Evolutionary conservation across 192 early-diverging fungal genomes (phyloP).

Genomic region (Mortierella claussenii): DNA sequence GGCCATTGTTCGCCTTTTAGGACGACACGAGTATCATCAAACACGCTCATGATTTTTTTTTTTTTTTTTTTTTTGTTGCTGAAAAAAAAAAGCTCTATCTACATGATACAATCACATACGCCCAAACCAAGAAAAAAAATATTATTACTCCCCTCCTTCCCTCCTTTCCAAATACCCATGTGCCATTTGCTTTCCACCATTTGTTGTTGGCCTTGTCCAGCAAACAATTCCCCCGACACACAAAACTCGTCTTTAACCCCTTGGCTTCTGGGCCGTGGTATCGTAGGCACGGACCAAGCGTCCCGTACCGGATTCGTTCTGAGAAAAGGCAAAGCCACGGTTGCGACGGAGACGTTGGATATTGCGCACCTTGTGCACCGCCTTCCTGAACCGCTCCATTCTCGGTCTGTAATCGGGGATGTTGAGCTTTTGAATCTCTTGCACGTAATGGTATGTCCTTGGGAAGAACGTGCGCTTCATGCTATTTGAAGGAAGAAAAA

Average conservation of each 20-base stretch:
- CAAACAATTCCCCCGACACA: too few relatives aligned
- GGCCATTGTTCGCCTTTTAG: too few relatives aligned
- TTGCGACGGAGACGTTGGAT: constrained; percentile 93
- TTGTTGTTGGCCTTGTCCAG: background rate
- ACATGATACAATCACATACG: background rate
- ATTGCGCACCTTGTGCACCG: constrained; percentile 96
- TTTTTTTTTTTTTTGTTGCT: too few relatives aligned
- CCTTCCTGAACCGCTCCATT: constrained; percentile 98
- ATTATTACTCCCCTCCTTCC: background rate
- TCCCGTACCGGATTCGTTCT: constrained; percentile 88
- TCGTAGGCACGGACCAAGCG: constrained; percentile 65
- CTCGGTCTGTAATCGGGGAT: constrained; percentile 98
- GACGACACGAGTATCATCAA: too few relatives aligned
- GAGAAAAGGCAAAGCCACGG: constrained; percentile 97
- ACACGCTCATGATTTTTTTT: too few relatives aligned
- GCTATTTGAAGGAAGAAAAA: constrained; percentile 52
- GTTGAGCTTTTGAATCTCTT: constrained; percentile 99
- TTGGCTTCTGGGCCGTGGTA: constrained; percentile 67
- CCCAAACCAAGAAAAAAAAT: background rate
- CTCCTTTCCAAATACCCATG: background rate
- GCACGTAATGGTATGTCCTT: constrained; percentile 93
- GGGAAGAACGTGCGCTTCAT: constrained; percentile 81
- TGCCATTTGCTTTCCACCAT: background rate
- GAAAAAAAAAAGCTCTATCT: too few relatives aligned
- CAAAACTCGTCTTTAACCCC: constrained; percentile 50